A percentile compares a stretch with the other conserved stretches of the same genome.
These are phyloP conservation scores for Pilatotrama ljubarskyi DNA, from an alignment of 768 basidiomycete genomes.

Conservation along the genomic window DNA sequence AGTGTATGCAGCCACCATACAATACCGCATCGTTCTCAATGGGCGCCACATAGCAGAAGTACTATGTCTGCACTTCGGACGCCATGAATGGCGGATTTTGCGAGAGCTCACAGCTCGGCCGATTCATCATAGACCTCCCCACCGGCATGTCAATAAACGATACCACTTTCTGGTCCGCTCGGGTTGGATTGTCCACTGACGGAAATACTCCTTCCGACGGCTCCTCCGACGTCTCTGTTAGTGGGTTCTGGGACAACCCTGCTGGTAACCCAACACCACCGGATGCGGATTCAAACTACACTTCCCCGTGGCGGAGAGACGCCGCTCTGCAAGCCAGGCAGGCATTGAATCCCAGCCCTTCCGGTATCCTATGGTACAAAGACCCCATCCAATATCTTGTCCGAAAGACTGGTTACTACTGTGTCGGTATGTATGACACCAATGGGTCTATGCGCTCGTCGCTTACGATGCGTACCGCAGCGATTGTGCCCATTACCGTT, in stretches of 20 bases:
- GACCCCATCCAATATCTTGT: conserved; percentile 83
- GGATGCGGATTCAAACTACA: conserved; percentile 39
- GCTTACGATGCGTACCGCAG: conserved; percentile 38
- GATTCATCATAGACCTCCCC: conserved; percentile 84
- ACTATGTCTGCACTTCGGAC: conserved; percentile 89
- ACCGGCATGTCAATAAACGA: conserved; percentile 57
- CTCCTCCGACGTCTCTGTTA: conserved; percentile 26
- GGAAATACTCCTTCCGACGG: conserved; percentile 25
- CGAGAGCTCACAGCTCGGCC: conserved; percentile 67
- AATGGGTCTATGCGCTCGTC: not conserved
- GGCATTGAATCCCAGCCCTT: conserved; percentile 48
- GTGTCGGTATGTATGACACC: conserved; percentile 68
- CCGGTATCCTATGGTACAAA: conserved; percentile 54
- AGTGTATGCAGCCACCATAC: conserved; percentile 33
- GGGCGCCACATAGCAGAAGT: conserved; percentile 63
- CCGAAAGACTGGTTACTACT: conserved; percentile 90
- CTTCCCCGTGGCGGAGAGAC: conserved; percentile 49
- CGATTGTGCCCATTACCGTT: conserved; percentile 88
- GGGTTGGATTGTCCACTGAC: conserved; percentile 59
- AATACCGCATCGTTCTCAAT: conserved; percentile 9
- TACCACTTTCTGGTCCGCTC: conserved; percentile 88
- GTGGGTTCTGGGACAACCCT: conserved; percentile 59
- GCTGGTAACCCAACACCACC: conserved; percentile 59
- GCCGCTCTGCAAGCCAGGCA: conserved; percentile 22
- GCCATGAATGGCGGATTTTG: conserved; percentile 77